These are phyloP conservation scores for Microsporum ferrugineum DNA, from an alignment of 2,329 filamentous ascomycete genomes.

Conservation along the genomic window DNA sequence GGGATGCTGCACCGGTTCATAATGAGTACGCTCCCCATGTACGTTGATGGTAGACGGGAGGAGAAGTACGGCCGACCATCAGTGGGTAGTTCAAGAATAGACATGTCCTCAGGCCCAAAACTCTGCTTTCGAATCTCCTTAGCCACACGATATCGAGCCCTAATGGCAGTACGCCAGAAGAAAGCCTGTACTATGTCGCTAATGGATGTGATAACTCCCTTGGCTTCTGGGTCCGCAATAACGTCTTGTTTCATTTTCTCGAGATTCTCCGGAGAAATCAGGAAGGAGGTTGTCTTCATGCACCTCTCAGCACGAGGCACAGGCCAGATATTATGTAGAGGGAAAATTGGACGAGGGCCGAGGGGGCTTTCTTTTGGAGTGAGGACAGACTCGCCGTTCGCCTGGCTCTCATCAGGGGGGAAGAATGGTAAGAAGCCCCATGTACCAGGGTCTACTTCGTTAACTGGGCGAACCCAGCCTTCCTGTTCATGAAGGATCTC, in stretches of 20 bases:
- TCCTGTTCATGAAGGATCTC: slow-evolving; percentile 2
- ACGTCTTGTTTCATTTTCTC: slow-evolving; percentile 5
- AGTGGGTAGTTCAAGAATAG: slow-evolving; percentile 4
- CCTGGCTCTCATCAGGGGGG: neutral
- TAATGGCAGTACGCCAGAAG: slow-evolving; percentile 6
- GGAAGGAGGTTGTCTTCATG: slow-evolving; percentile 3
- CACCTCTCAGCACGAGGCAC: neutral
- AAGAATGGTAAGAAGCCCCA: slow-evolving; percentile 5
- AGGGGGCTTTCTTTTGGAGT: neutral
- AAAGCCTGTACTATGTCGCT: slow-evolving; percentile 5
- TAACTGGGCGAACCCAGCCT: neutral
- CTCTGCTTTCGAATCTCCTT: neutral
- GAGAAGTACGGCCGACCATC: slow-evolving; percentile 5
- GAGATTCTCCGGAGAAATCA: neutral
- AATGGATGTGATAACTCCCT: slow-evolving; percentile 1
- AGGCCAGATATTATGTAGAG: slow-evolving; percentile 2
- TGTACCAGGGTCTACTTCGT: neutral
- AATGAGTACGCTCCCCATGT: slow-evolving; percentile 5
- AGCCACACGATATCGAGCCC: slow-evolving; percentile 4
- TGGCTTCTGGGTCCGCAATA: neutral
- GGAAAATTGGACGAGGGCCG: neutral
- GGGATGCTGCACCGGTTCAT: slow-evolving; percentile 1
- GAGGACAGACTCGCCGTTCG: neutral
- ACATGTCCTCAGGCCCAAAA: slow-evolving; percentile 1
- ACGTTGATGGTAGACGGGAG: neutral